Base-by-base conservation (phyloP, 2,329 filamentous ascomycete species). In the Apiospora arundinis region DNA sequence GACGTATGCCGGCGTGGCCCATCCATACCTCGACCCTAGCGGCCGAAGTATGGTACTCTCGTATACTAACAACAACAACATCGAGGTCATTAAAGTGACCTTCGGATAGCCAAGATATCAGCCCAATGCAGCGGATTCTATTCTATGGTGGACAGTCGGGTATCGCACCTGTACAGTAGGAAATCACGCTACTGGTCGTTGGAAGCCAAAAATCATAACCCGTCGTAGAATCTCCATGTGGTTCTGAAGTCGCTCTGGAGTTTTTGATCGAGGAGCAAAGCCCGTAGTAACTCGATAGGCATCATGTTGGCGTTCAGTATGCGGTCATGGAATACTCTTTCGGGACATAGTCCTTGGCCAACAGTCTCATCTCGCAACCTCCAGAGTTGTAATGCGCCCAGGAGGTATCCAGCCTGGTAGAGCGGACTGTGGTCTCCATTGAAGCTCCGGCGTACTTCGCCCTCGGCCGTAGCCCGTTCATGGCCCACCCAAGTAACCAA, bases 361-460 rank as follows among this genome's bases (percentile, higher is more conserved):
- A 90, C 74, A 1, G 85, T 78, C 77, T 90, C 87, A 16, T 83
- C 79, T 1, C 88, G 80, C 72, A 91, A 75, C 5, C 81, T 79
- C 75, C 85, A 85, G 12, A 91, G 76, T 76, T 91, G 89, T 75
- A 91, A 77, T 0, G 88, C 88, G 0, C 89, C 89, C 0, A 90
- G 79, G 84, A 90, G 86, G 76, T 91, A 91, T 0, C 85, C 88
- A 0, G 86, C 86, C 77, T 91, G 89, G 73, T 91, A 91, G 8
- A 91, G 75, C 1, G 89, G 88, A 0, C 83, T 80, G 76, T 90
- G 90, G 21, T 87, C 84, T 1, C 88, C 88, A 72, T 84, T 85
- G 44, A 91, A 83, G 18, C 86, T 89, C 37, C 89, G 79, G 21
- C 88, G 82, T 0, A 91, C 88, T 77, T 91, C 89, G 0, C 87